A percentile compares a stretch with the other conserved stretches of the same genome.
Conservation (phyloP, 768 basidiomycete species). For the Boletus rubescentipes region DNA sequence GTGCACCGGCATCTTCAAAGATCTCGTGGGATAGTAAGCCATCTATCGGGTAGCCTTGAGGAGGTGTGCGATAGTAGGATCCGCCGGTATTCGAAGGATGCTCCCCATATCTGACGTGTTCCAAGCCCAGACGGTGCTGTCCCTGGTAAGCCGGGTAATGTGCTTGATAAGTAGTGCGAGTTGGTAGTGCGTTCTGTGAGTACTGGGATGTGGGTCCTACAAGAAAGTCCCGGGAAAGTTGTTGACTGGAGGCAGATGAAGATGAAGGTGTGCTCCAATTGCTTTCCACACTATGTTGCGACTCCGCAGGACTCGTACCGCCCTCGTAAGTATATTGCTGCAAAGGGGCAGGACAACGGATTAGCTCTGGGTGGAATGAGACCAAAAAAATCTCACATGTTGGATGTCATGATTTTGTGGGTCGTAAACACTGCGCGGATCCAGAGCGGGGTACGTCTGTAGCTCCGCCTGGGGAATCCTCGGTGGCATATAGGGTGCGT, state of each 20-base stretch:
- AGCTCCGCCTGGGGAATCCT: slow-evolving; percentile 22
- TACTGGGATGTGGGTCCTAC: slow-evolving; percentile 7
- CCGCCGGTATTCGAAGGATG: slow-evolving; percentile 11
- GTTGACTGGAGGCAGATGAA: slow-evolving; percentile 22
- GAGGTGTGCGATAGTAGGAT: slow-evolving; percentile 15
- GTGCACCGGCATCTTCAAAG: slow-evolving; percentile 7
- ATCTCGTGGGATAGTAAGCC: slow-evolving; percentile 15
- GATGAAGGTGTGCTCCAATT: slow-evolving; percentile 29
- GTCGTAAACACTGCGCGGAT: slow-evolving; percentile 14
- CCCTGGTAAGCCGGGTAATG: slow-evolving; percentile 27
- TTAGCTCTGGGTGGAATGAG: neutral
- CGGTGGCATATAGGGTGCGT: slow-evolving; percentile 32
- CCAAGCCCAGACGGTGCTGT: slow-evolving; percentile 22
- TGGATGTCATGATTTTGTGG: slow-evolving; percentile 14
- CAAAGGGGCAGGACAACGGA: neutral
- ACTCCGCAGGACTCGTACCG: slow-evolving; percentile 24
- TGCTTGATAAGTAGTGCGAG: slow-evolving; percentile 3
- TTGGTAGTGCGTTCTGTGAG: slow-evolving; percentile 2
- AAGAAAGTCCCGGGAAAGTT: slow-evolving; percentile 6
- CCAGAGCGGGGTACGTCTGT: slow-evolving; percentile 11
- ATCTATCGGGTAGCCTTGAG: slow-evolving; percentile 14
- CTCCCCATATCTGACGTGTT: slow-evolving; percentile 17
- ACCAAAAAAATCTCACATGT: slow-evolving; percentile 11
- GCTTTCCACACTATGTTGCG: slow-evolving; percentile 25
- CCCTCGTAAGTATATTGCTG: slow-evolving; percentile 22